These are phyloP conservation scores for Psilocybe cyanescens DNA, from an alignment of 768 basidiomycete species.

Conservation along the genomic window DNA sequence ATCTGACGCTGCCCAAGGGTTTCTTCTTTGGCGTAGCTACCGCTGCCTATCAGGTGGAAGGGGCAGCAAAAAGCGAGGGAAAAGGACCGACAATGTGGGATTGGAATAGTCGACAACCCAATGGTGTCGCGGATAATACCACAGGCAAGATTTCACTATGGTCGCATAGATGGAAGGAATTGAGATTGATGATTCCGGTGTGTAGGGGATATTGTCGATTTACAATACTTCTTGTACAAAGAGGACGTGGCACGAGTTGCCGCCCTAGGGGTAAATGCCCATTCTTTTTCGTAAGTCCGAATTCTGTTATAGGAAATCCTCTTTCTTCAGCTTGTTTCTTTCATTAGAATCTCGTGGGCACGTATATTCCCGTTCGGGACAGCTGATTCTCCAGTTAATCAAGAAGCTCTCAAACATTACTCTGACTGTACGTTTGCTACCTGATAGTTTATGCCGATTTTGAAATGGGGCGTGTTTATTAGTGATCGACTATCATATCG, in stretches of 20 bases:
- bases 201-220: constrained; percentile 49
- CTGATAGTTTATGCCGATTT: neutral
- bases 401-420: constrained; percentile 48
- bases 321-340: neutral
- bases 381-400: constrained; percentile 52
- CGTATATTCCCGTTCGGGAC: constrained; percentile 54
- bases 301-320: too few species aligned
- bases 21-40: constrained; percentile 59
- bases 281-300: constrained; percentile 50
- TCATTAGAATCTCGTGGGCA: constrained; percentile 50
- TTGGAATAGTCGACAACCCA: constrained; percentile 49
- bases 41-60: constrained; percentile 58
- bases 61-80: constrained; percentile 52
- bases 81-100: constrained; percentile 55
- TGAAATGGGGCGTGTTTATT: neutral
- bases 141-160: constrained; percentile 34
- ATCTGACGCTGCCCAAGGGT: constrained; percentile 46
- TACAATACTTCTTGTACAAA: constrained; percentile 58
- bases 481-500: constrained; percentile 51
- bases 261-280: constrained; percentile 53
- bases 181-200: neutral
- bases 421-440: constrained; percentile 37
- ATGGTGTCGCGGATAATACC: constrained; percentile 44
- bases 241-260: constrained; percentile 53
- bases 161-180: neutral